A percentile compares a stretch with the other conserved stretches of the same genome.
Evolutionary conservation across 2,329 filamentous ascomycete species (phyloP).

Genomic region (Aspergillus carbonarius): DNA sequence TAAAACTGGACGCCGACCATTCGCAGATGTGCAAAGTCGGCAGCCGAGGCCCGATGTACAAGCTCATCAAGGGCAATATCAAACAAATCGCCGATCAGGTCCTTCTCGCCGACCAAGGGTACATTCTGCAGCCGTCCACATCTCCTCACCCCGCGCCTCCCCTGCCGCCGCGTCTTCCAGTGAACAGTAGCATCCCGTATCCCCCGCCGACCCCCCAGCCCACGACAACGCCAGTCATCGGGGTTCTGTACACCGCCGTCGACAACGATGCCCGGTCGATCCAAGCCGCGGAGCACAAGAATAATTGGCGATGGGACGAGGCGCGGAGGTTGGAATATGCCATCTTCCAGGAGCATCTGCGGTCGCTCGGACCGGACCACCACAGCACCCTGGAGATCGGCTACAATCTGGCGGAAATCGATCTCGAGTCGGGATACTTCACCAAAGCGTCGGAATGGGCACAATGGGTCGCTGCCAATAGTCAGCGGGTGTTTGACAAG

Average conservation of each 20-base stretch:
- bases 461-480: conserved; percentile 30
- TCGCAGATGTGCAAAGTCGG: conserved; percentile 37
- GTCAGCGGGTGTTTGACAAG: conserved; percentile 26
- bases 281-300: conserved; percentile 28
- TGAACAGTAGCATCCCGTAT: conserved; percentile 30
- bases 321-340: conserved; percentile 29
- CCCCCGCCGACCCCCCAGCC: conserved; percentile 15
- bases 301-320: conserved; percentile 29
- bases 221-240: conserved; percentile 15
- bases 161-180: conserved; percentile 28
- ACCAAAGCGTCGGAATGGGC: conserved; percentile 31
- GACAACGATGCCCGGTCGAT: conserved; percentile 32
- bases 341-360: conserved; percentile 32
- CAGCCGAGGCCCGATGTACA: conserved; percentile 30
- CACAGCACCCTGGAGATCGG: conserved; percentile 27
- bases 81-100: conserved; percentile 34
- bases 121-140: conserved; percentile 24
- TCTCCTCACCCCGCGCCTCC: conserved; percentile 22
- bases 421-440: conserved; percentile 24
- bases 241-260: conserved; percentile 18
- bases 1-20: conserved; percentile 38
- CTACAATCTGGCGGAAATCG: conserved; percentile 31
- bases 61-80: conserved; percentile 34
- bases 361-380: conserved; percentile 29
- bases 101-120: conserved; percentile 30